Evolutionary conservation across 345 rosid species (phyloP), one percentile per base, ranked within the genome.

Genomic region (Odontarrhena argentea): DNA sequence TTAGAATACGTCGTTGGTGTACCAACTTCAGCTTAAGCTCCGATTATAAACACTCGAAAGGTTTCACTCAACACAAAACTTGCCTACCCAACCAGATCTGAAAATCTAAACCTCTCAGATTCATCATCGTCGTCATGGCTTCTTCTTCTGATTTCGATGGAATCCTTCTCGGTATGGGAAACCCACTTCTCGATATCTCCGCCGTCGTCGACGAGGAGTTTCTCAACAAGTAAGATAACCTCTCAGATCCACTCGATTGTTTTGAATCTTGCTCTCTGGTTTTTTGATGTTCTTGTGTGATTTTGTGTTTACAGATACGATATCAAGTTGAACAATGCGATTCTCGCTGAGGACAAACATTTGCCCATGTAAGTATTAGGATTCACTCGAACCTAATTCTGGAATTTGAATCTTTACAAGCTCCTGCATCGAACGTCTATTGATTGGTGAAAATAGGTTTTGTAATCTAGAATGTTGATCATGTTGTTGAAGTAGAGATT

Each of bases 301-400:
- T 47, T 6, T 13, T 38, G 18, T 42, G 25, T 38, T 36, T 22
- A 74, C 85, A 90, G 98, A 71, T 93, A 90, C 59, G 94, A 84
- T 26, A 44, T 93, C 83, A 86, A 80, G 82, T 74, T 82, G 78
- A 90, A 86, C 90, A 75, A 93, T 82, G 96, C 97, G 11, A 93
- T 93, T 64, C 89, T 93, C 40, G 98, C 97, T 0, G 97, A 93
- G 66, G 97, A 93, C 42, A 93, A 90, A 77, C 97, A 90, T 69
- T 60, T 93, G 60, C 86, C 96, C 1, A 93, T 93, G 98, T 93
- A 76, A 81, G 94, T 11, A 22, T 55, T 18, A 18, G 22, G 22
- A 18, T 18, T 18, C 22, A 18, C 22, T 18, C 22, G 22, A 18
- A 18, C 22, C 32, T 28, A 4, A 28, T 28, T 28, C 5, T 14